Conservation (phyloP, 1,139 yeast species). For the Blastobotrys petasosporus region DNA sequence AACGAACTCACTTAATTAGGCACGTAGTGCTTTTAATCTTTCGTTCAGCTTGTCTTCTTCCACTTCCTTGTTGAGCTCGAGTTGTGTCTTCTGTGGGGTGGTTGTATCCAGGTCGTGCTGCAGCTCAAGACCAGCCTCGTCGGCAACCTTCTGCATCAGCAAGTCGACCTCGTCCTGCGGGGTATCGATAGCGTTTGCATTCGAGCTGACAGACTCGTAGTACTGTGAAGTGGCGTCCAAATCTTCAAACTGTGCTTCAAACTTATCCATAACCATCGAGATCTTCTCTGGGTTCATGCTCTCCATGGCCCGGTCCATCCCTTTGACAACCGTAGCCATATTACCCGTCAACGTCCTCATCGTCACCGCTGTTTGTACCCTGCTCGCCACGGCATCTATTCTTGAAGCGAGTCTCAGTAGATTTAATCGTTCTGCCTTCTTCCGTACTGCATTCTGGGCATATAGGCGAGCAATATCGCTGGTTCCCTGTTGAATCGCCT, state of each 20-base stretch:
- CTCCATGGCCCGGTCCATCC: slow-evolving; percentile 95
- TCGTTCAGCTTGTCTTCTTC: slow-evolving; percentile 86
- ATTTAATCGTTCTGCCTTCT: slow-evolving; percentile 80
- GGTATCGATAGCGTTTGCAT: slow-evolving; percentile 79
- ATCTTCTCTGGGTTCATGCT: slow-evolving; percentile 89
- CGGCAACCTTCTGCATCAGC: slow-evolving; percentile 89
- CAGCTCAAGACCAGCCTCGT: slow-evolving; percentile 93
- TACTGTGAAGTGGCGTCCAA: slow-evolving; percentile 90
- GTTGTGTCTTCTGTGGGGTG: slow-evolving; percentile 32
- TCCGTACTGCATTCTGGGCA: slow-evolving; percentile 94
- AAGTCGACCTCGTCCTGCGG: slow-evolving; percentile 96
- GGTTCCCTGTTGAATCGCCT: slow-evolving; percentile 80
- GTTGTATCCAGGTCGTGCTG: slow-evolving; percentile 64
- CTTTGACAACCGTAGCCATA: slow-evolving; percentile 86
- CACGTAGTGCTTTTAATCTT: slow-evolving; percentile 71
- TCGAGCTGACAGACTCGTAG: slow-evolving; percentile 84
- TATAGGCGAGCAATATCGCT: slow-evolving; percentile 90
- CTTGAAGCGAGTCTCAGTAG: slow-evolving; percentile 77
- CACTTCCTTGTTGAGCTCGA: slow-evolving; percentile 54
- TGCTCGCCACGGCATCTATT: slow-evolving; percentile 90
- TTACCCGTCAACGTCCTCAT: slow-evolving; percentile 93
- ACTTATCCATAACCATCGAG: slow-evolving; percentile 93
- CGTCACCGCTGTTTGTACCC: slow-evolving; percentile 96
- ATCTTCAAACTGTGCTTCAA: slow-evolving; percentile 94
- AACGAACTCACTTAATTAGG: not conserved